These are phyloP conservation scores for Coemansia sp. DNA, from an alignment of 192 early-diverging fungal species.

Conservation along the genomic window DNA sequence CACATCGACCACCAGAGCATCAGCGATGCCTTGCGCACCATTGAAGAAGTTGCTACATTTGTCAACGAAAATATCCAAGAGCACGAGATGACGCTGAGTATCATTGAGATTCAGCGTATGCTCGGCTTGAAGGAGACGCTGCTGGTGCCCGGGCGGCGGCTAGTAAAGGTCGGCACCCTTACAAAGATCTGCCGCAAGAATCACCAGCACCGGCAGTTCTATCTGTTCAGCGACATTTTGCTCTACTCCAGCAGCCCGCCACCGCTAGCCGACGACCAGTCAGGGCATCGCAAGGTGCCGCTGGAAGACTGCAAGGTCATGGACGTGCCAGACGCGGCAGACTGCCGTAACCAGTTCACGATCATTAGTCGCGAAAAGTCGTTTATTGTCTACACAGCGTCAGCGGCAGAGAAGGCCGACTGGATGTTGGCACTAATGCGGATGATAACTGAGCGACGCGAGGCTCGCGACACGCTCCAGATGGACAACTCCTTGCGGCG, in stretches of 20 bases:
- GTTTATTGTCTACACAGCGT: slow-evolving; percentile 69
- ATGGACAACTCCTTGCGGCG: slow-evolving; percentile 52
- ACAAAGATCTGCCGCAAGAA: slow-evolving; percentile 75
- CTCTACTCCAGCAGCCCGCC: slow-evolving; percentile 66
- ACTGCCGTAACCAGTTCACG: slow-evolving; percentile 68
- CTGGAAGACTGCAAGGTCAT: slow-evolving; percentile 61
- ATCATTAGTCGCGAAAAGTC: slow-evolving; percentile 80
- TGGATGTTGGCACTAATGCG: slow-evolving; percentile 66
- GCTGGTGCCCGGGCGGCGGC: slow-evolving; percentile 66
- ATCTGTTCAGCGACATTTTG: slow-evolving; percentile 77
- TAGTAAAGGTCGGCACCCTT: slow-evolving; percentile 65
- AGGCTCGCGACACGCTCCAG: slow-evolving; percentile 61
- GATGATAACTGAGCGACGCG: slow-evolving; percentile 59
- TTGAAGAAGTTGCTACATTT: slow-evolving; percentile 67
- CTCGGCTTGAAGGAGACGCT: slow-evolving; percentile 69
- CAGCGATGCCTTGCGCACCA: slow-evolving; percentile 39
- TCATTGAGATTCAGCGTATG: slow-evolving; percentile 68
- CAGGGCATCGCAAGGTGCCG: slow-evolving; percentile 69
- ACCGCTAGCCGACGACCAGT: slow-evolving; percentile 60
- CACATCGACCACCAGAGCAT: slow-evolving; percentile 54
- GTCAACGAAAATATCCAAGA: slow-evolving; percentile 80
- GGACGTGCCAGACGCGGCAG: slow-evolving; percentile 56
- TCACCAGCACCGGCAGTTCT: slow-evolving; percentile 69
- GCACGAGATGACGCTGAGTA: slow-evolving; percentile 71
- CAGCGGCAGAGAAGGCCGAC: slow-evolving; percentile 54